Evolutionary conservation across 192 early-diverging fungal genomes (phyloP), one percentile per base, ranked within the genome.

Genomic region (Coemansia sp.): DNA sequence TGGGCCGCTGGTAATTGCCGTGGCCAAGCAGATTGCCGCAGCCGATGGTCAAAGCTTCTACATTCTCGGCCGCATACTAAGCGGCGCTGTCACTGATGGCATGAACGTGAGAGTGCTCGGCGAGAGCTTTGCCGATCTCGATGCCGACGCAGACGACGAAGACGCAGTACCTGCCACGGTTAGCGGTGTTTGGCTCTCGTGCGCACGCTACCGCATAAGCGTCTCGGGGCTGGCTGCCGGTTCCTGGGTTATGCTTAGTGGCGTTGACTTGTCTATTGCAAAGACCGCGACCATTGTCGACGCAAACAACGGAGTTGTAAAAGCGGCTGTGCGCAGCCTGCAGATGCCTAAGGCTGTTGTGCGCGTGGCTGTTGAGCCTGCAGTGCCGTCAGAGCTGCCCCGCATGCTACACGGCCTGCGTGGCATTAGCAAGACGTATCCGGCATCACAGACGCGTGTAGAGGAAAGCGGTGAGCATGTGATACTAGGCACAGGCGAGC

Each of bases 401-500:
- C 94, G 94, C 67, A 93, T 99, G 94, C 83, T 99, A 53, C 93
- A 93, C 52, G 97, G 97, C 5, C 72, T 99, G 69, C 84, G 97
- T 53, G 95, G 95, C 55, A 88, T 99, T 55, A 93, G 92, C 80
- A 94, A 97, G 67, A 89, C 87, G 23, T 99, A 99, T 64, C 91
- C 93, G 37, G 86, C 95, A 55, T 75, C 90, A 23, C 84, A 86
- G 22, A 96, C 93, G 14, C 87, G 86, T 43, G 94, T 98, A 6
- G 95, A 99, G 72, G 97, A 99, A 69, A 92, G 89, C 44, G 97
- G 97, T 51, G 97, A 98, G 75, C 97, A 98, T 61, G 87, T 99
- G 41, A 71, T 99, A 44, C 58, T 97, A 42, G 97, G 91, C 15
- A 91, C 95, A 1, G 97, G 97, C 45, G 97, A 99, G 71, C 67